phyloP scores from a whole-genome alignment of 768 basidiomycete genomes.

The Amanita molliuscula region DNA sequence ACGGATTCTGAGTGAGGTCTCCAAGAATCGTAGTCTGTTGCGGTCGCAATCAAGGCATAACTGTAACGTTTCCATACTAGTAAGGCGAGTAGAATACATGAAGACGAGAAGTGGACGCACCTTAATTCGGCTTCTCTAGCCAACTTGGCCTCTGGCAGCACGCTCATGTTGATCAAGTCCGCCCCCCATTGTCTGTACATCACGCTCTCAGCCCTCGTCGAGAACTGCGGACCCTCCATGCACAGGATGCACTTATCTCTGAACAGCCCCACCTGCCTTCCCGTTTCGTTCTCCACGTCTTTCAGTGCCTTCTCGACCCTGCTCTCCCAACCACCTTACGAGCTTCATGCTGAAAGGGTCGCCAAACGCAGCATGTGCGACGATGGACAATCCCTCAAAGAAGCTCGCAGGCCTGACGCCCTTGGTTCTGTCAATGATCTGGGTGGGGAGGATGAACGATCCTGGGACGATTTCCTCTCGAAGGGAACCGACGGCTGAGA shows the following conservation, averaged over 20 bases:
- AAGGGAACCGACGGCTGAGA: constrained; percentile 92
- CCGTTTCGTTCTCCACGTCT: constrained; percentile 13
- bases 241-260: constrained; percentile 79
- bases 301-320: constrained; percentile 58
- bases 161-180: constrained; percentile 96
- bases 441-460: constrained; percentile 77
- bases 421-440: constrained; percentile 96
- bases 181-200: constrained; percentile 94
- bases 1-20: constrained; percentile 70
- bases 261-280: constrained; percentile 61
- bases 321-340: constrained; percentile 51
- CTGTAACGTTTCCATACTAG: constrained; percentile 30
- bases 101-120: constrained; percentile 27
- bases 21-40: constrained; percentile 97
- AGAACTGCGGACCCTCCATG: constrained; percentile 98
- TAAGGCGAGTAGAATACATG: not conserved
- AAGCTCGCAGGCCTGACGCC: constrained; percentile 82
- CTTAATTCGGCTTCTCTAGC: constrained; percentile 92
- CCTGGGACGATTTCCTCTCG: constrained; percentile 90
- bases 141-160: constrained; percentile 93
- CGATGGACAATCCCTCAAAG: constrained; percentile 74
- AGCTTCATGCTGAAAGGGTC: constrained; percentile 75
- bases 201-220: constrained; percentile 90
- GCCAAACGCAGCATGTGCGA: constrained; percentile 91
- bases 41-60: constrained; percentile 84